Evolutionary conservation across 2,329 filamentous ascomycete species (phyloP), one percentile per base, ranked within the genome.

Genomic region (Huntiella moniliformis): DNA sequence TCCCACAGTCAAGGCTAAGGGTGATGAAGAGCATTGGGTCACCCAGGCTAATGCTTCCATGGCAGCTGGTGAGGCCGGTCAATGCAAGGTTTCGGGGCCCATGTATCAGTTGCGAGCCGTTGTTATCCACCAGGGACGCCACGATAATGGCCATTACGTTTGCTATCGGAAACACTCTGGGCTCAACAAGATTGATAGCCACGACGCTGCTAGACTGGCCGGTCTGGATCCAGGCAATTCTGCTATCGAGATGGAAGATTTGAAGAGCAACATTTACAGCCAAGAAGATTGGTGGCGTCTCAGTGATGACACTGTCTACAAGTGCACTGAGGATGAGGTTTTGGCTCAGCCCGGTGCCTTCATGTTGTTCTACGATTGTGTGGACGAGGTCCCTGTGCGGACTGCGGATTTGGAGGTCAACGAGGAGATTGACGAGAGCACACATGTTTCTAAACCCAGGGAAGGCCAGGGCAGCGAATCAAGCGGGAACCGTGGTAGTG

Each of bases 71-170:
- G 66, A 67, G 39, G 54, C 60, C 35, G 56, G 56, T 2, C 61
- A 64, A 6, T 76, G 73, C 2, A 68, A 64, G 50, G 62, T 74
- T 6, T 63, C 63, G 0, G 74, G 75, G 2, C 68, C 67, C 22
- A 65, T 79, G 1, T 96, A 93, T 58, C 75, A 83, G 56, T 66
- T 96, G 12, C 74, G 81, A 45, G 85, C 87, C 28, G 82, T 88
- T 0, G 74, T 96, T 7, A 91, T 85, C 1, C 91, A 96, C 57
- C 83, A 82, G 51, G 91, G 91, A 3, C 71, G 82, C 31, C 91
- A 96, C 58, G 86, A 95, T 51, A 94, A 93, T 54, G 91, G 91
- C 0, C 91, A 98, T 62, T 96, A 98, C 54, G 77, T 95, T 35
- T 93, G 85, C 58, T 94, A 91, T 60, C 73, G 84, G 44, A 82